Percentiles rank a stretch among this genome's conserved stretches.
These are phyloP conservation scores for Trebouxia sp. DNA, from an alignment of 139 green algal genomes.

Conservation along the genomic window DNA sequence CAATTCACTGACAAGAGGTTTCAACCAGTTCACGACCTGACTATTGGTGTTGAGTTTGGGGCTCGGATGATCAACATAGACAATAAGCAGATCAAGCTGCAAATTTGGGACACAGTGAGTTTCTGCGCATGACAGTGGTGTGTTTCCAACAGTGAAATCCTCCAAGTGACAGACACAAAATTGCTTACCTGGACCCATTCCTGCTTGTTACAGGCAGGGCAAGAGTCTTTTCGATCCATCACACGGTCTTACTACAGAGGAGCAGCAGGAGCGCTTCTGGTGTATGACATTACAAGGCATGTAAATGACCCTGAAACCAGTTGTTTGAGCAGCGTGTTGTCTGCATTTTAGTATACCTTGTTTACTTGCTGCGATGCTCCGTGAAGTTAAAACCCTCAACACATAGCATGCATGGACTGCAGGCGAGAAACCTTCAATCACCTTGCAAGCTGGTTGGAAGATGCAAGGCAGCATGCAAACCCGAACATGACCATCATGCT, in stretches of 20 bases:
- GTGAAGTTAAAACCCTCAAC: not conserved
- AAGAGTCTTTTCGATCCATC: constrained; percentile 98
- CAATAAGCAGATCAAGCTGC: constrained; percentile 98
- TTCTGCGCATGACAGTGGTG: too few relatives aligned
- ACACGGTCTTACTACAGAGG: constrained; percentile 98
- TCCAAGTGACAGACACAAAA: too few relatives aligned
- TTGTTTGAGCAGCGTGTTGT: too few relatives aligned
- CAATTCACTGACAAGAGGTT: constrained; percentile 99
- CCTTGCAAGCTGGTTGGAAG: constrained; percentile 96
- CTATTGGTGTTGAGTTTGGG: constrained; percentile 95
- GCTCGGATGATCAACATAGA: constrained; percentile 99
- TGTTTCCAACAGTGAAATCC: too few relatives aligned
- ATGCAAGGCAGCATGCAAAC: constrained; percentile 98
- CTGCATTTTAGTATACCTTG: not conserved
- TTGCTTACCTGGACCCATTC: too few relatives aligned
- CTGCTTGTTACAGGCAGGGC: constrained; percentile 73
- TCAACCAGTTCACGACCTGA: constrained; percentile 91
- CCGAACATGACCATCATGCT: constrained; percentile 99
- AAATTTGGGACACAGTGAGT: constrained; percentile 95
- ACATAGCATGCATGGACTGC: not conserved
- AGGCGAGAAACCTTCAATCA: constrained; percentile 98
- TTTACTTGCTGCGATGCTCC: not conserved
- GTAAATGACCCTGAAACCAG: not conserved
- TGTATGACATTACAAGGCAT: constrained; percentile 98
- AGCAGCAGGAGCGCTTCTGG: constrained; percentile 96